Evolutionary conservation across 2,329 filamentous ascomycete genomes (phyloP).

Genomic region (Aspergillus sp.): DNA sequence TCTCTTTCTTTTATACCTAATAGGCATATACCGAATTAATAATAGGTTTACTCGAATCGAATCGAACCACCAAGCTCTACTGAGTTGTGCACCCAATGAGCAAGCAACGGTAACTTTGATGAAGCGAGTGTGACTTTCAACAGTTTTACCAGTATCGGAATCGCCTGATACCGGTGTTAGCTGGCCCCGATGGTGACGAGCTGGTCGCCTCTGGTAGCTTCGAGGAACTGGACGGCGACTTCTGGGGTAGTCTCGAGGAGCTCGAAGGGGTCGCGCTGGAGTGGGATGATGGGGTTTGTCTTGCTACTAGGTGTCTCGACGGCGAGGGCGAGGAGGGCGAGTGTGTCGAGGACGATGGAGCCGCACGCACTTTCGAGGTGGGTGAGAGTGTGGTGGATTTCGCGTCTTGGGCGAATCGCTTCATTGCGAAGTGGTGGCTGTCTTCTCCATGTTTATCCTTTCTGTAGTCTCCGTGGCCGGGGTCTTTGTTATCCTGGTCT

Average conservation of each 20-base stretch:
- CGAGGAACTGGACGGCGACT: too few species aligned
- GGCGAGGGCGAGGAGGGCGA: not conserved
- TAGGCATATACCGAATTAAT: too few species aligned
- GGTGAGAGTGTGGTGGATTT: not conserved
- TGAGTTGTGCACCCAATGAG: not conserved
- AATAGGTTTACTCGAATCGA: too few species aligned
- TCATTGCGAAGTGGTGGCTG: not conserved
- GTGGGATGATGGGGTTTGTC: too few species aligned
- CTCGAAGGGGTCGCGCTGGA: too few species aligned
- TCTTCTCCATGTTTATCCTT: not conserved
- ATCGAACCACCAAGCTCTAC: too few species aligned
- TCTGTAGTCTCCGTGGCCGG: not conserved
- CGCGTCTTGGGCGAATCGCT: not conserved
- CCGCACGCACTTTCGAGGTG: not conserved
- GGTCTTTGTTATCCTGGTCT: not conserved
- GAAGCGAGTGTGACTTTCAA: too few species aligned
- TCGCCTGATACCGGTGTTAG: not conserved
- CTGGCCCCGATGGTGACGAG: not conserved
- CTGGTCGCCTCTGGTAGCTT: too few species aligned
- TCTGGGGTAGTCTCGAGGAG: too few species aligned
- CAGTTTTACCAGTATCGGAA: not conserved
- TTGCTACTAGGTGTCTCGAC: too few species aligned
- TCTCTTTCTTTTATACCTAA: too few species aligned
- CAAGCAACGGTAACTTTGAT: too few species aligned
- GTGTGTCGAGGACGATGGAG: not conserved